Conservation (phyloP, 2,329 filamentous ascomycete genomes). For the Neopestalotiopsis rosae region DNA sequence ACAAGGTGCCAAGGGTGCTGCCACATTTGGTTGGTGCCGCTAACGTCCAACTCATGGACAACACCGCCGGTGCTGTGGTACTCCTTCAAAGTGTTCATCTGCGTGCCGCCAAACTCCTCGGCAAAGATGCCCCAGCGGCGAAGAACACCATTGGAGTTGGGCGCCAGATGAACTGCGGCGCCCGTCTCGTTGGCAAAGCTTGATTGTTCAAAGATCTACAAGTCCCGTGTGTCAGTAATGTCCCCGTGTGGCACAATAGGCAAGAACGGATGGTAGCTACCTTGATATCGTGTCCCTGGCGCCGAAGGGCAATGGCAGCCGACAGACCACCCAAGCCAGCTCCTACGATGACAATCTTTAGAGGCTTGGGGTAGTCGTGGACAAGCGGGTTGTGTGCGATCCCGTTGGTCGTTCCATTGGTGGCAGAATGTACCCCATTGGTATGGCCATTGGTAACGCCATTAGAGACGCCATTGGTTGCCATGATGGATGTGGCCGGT, state of each 20-base stretch:
- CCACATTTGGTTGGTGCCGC: slow-evolving; percentile 48
- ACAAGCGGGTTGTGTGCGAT: slow-evolving; percentile 21
- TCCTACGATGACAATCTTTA: slow-evolving; percentile 36
- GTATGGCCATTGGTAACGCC: slow-evolving; percentile 11
- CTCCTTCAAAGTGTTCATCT: slow-evolving; percentile 31
- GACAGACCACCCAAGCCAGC: slow-evolving; percentile 59
- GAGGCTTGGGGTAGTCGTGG: slow-evolving; percentile 22
- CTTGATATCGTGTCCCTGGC: slow-evolving; percentile 54
- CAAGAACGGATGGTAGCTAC: slow-evolving; percentile 24
- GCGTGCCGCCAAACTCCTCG: slow-evolving; percentile 42
- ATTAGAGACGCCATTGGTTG: slow-evolving; percentile 17
- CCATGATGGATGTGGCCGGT: slow-evolving; percentile 15
- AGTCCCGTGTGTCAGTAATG: background rate
- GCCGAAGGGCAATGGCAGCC: slow-evolving; percentile 57
- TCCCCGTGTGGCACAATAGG: background rate
- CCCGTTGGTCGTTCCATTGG: slow-evolving; percentile 6
- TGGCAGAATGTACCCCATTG: background rate
- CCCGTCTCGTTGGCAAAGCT: slow-evolving; percentile 60
- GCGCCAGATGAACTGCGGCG: slow-evolving; percentile 66
- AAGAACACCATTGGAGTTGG: slow-evolving; percentile 65
- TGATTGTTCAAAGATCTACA: slow-evolving; percentile 60
- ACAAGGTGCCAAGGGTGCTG: slow-evolving; percentile 57
- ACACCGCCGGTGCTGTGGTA: slow-evolving; percentile 25
- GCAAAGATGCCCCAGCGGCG: slow-evolving; percentile 43
- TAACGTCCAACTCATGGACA: slow-evolving; percentile 38